These are phyloP conservation scores for Ascodesmis nigricans DNA, from an alignment of 495 filamentous ascomycete species.

Conservation along the genomic window DNA sequence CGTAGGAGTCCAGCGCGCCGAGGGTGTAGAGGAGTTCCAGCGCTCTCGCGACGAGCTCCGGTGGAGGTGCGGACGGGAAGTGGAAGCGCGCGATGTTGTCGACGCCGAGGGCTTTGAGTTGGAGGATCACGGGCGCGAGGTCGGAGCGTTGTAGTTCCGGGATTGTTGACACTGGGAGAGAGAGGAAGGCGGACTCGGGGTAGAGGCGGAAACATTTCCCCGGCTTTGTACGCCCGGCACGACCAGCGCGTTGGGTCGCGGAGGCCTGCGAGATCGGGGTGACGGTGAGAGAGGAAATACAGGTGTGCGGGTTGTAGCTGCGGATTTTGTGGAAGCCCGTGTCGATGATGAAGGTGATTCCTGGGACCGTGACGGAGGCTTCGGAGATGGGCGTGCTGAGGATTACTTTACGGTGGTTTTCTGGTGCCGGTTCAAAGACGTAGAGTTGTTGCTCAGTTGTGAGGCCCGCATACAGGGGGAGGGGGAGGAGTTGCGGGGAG, in stretches of 20 bases:
- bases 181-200: slow-evolving; percentile 50
- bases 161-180: slow-evolving; percentile 48
- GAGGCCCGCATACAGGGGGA: slow-evolving; percentile 78
- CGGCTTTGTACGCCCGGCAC: slow-evolving; percentile 75
- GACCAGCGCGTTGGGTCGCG: slow-evolving; percentile 74
- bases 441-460: slow-evolving; percentile 79
- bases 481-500: slow-evolving; percentile 44
- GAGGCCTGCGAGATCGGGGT: slow-evolving; percentile 80
- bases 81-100: slow-evolving; percentile 86
- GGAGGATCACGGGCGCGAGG: slow-evolving; percentile 71
- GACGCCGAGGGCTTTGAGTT: slow-evolving; percentile 89
- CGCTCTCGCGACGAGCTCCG: slow-evolving; percentile 68
- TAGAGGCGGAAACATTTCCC: slow-evolving; percentile 93
- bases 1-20: slow-evolving; percentile 72
- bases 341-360: slow-evolving; percentile 82
- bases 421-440: slow-evolving; percentile 70
- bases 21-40: slow-evolving; percentile 78
- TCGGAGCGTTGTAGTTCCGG: slow-evolving; percentile 91
- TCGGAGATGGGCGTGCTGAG: slow-evolving; percentile 94
- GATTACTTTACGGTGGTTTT: slow-evolving; percentile 74
- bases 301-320: slow-evolving; percentile 64
- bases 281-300: slow-evolving; percentile 80
- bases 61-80: slow-evolving; percentile 71
- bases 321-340: slow-evolving; percentile 80
- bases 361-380: slow-evolving; percentile 83